Percentiles rank a stretch among this genome's conserved stretches.
These are phyloP conservation scores for Corinectria fuckeliana DNA, from an alignment of 2,329 filamentous ascomycete genomes.

Conservation along the genomic window DNA sequence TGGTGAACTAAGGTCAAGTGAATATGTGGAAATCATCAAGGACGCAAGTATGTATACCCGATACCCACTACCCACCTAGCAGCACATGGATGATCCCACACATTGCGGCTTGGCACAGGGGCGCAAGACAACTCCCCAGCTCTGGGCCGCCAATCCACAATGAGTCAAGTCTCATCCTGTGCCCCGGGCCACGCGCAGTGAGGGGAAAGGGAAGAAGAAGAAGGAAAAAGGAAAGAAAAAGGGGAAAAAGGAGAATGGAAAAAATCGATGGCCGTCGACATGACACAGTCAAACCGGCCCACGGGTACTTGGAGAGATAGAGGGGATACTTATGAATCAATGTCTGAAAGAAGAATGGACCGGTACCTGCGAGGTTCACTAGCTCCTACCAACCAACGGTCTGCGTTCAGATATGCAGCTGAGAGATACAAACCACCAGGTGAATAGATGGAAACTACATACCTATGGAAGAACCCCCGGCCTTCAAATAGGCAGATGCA, in stretches of 20 bases:
- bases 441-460: background rate
- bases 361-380: background rate
- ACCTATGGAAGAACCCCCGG: background rate
- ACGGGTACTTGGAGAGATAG: slow-evolving; percentile 18
- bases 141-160: background rate
- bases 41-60: background rate
- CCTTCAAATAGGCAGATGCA: background rate
- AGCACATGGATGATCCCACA: background rate
- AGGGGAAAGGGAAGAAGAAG: background rate
- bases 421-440: slow-evolving; percentile 18
- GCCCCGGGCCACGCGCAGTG: slow-evolving; percentile 1
- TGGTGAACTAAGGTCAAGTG: background rate
- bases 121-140: background rate
- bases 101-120: slow-evolving; percentile 1
- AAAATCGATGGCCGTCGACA: background rate
- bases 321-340: slow-evolving; percentile 6
- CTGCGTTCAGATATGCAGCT: slow-evolving; percentile 9
- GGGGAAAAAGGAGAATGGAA: background rate
- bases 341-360: too few relatives aligned
- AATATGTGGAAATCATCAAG: background rate
- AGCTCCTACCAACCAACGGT: slow-evolving; percentile 3
- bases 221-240: background rate
- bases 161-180: slow-evolving; percentile 7
- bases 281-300: background rate
- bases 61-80: background rate